phyloP scores from a whole-genome alignment of 305 asterid species.

The Stenogyne calaminthoides region DNA sequence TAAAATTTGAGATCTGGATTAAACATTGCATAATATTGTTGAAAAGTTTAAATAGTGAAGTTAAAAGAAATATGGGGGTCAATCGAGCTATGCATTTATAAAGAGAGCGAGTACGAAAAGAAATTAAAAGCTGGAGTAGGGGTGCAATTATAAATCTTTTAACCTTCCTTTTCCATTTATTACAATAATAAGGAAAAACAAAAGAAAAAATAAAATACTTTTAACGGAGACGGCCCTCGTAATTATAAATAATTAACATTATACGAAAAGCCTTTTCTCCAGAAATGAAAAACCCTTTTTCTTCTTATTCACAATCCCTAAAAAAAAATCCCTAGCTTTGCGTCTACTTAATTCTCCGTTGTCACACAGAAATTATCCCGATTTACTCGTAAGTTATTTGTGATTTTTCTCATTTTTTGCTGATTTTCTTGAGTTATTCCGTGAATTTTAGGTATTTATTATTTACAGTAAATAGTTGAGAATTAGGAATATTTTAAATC shows the following conservation, averaged over 20 bases:
- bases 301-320: conserved; percentile 38
- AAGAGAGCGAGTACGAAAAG: background rate
- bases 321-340: conserved; percentile 33
- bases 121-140: background rate
- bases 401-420: conserved; percentile 41
- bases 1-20: background rate
- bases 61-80: background rate
- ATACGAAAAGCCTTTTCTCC: conserved; percentile 39
- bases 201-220: background rate
- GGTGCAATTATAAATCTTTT: conserved; percentile 25
- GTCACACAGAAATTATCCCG: conserved; percentile 30
- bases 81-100: background rate
- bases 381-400: conserved; percentile 44
- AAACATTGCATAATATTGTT: background rate
- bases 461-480: conserved; percentile 35
- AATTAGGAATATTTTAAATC: conserved; percentile 31
- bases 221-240: conserved; percentile 24
- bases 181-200: background rate
- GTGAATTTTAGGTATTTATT: conserved; percentile 32
- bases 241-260: conserved; percentile 43
- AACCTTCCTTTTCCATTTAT: background rate
- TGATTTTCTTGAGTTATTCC: conserved; percentile 26
- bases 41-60: background rate
- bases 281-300: conserved; percentile 32
- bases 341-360: conserved; percentile 31